Conservation (phyloP, 2,329 filamentous ascomycete genomes). For the Podosphaera fusca region DNA sequence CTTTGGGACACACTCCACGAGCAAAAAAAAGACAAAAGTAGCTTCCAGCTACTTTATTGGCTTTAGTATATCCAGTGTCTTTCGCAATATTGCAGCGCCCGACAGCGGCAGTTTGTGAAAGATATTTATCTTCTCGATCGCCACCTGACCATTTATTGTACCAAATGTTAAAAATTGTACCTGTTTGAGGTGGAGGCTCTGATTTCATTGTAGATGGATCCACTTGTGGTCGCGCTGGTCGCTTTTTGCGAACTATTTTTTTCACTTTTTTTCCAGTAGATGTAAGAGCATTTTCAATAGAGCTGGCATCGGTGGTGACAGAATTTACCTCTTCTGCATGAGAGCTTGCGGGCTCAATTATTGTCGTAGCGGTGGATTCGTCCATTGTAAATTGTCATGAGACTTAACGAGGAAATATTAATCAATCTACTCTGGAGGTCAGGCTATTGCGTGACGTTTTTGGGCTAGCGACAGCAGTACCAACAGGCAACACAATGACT, state of each 20-base stretch:
- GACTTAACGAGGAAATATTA: not conserved
- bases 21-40: constrained; percentile 91
- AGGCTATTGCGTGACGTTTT: not conserved
- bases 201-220: constrained; percentile 64
- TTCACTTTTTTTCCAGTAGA: constrained; percentile 38
- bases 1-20: constrained; percentile 59
- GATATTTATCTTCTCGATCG: constrained; percentile 77
- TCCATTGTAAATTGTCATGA: not conserved
- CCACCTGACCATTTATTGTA: constrained; percentile 97
- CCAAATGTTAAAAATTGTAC: constrained; percentile 95
- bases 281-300: not conserved
- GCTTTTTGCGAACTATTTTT: constrained; percentile 77
- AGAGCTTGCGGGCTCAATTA: not conserved
- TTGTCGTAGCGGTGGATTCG: not conserved
- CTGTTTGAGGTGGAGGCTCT: constrained; percentile 75
- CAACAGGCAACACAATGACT: no score
- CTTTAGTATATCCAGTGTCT: constrained; percentile 58
- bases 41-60: constrained; percentile 52
- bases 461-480: not conserved
- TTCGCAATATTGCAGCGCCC: constrained; percentile 69
- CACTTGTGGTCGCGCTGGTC: constrained; percentile 75
- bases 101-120: constrained; percentile 59
- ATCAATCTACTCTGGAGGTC: not conserved
- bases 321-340: not conserved
- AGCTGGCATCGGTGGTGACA: not conserved